phyloP scores from a whole-genome alignment of 352 stramenopile species.

The Phytopythium delawarense region DNA sequence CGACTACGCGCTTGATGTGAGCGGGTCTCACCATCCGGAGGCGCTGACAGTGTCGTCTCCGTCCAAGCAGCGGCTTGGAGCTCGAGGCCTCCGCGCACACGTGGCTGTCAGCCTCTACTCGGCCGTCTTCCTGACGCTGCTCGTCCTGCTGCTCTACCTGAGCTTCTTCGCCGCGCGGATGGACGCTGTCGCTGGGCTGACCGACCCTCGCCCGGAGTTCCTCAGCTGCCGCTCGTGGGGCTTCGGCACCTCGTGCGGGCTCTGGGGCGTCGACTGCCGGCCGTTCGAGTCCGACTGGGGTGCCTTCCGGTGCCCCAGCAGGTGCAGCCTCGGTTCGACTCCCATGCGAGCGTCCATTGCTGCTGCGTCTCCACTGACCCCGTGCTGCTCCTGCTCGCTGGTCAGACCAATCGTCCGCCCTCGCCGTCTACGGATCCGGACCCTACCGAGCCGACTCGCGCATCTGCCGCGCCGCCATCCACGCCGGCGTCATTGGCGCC shows the following conservation, averaged over 20 bases:
- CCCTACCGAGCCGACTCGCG: constrained; percentile 73
- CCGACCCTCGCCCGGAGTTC: constrained; percentile 37
- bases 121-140: constrained; percentile 24
- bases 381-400: too few species aligned
- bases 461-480: constrained; percentile 75
- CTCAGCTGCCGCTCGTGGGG: constrained; percentile 66
- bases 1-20: too few species aligned
- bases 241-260: constrained; percentile 54
- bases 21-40: neutral
- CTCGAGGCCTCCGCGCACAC: constrained; percentile 11
- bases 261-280: constrained; percentile 54
- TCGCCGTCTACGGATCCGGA: constrained; percentile 64
- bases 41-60: neutral
- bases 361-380: neutral
- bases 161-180: constrained; percentile 75
- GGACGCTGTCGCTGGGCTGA: constrained; percentile 17
- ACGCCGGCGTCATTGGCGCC: constrained; percentile 59
- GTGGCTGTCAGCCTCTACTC: constrained; percentile 45
- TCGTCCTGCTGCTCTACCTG: constrained; percentile 64
- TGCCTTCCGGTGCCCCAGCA: constrained; percentile 64
- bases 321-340: constrained; percentile 51
- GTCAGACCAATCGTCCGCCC: constrained; percentile 55
- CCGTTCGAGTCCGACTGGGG: constrained; percentile 57
- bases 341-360: neutral
- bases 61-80: neutral